A percentile compares a stretch with the other conserved stretches of the same genome.
These are phyloP conservation scores for Paracorniculantispora psalliotae DNA, from an alignment of 2,329 filamentous ascomycete species.

Conservation along the genomic window DNA sequence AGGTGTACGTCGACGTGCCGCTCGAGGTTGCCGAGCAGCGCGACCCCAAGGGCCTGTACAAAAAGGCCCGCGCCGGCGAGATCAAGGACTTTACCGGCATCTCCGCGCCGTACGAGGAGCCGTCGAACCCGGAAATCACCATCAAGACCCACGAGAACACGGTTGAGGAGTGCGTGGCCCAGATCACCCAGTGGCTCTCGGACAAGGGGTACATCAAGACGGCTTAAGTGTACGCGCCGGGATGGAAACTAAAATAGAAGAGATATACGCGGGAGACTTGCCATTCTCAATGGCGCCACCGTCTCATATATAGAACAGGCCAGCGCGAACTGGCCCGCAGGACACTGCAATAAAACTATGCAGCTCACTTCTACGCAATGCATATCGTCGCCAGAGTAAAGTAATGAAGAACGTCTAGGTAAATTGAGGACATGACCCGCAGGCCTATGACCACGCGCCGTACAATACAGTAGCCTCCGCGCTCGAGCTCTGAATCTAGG, in stretches of 20 bases:
- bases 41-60: conserved; percentile 96
- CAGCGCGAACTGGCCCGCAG: too few species aligned
- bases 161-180: conserved; percentile 81
- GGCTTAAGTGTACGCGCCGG: conserved; percentile 14
- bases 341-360: background rate
- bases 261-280: background rate
- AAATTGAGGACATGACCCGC: background rate
- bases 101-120: conserved; percentile 90
- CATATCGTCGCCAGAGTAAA: background rate
- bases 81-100: conserved; percentile 98
- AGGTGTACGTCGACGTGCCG: conserved; percentile 89
- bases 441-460: background rate
- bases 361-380: background rate
- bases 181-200: conserved; percentile 77
- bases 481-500: conserved; percentile 22
- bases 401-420: conserved; percentile 3
- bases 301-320: too few species aligned
- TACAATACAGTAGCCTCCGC: conserved; percentile 3
- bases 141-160: conserved; percentile 77
- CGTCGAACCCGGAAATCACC: conserved; percentile 77
- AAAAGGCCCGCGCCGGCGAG: conserved; percentile 87
- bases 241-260: background rate
- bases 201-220: conserved; percentile 50
- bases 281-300: too few species aligned
- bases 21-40: conserved; percentile 89